Conservation (phyloP, 306 rosid species). For the Trifolium dubium region DNA sequence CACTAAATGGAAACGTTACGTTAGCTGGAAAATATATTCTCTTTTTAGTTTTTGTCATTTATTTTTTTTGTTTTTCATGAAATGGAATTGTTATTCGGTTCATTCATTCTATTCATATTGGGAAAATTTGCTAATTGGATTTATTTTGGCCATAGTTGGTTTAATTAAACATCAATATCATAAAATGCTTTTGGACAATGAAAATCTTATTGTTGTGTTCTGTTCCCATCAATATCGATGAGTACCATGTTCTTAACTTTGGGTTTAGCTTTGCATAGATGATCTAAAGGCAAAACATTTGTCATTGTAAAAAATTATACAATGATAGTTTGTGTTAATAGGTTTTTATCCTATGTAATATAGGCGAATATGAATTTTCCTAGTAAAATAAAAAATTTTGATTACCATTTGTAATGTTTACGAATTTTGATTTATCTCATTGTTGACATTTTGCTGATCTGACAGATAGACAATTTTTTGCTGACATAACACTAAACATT, state of each 20-base stretch:
- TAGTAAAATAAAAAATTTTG: no score
- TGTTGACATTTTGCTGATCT: no score
- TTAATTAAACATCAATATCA: slow-evolving; percentile 20
- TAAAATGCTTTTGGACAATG: not conserved
- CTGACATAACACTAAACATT: no score
- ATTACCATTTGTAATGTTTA: no score
- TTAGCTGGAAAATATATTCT: not conserved
- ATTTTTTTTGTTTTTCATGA: not conserved
- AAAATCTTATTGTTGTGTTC: slow-evolving; percentile 21
- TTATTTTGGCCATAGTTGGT: slow-evolving; percentile 22
- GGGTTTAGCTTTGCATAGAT: slow-evolving; percentile 17
- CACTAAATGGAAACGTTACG: not conserved
- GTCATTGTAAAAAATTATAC: not conserved
- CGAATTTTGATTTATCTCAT: no score
- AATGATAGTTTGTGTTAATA: no score
- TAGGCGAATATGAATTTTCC: no score
- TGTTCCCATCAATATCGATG: slow-evolving; percentile 21
- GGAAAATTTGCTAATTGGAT: not conserved
- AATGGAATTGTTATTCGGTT: not conserved
- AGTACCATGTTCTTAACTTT: slow-evolving; percentile 29
- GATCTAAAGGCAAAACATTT: slow-evolving; percentile 8
- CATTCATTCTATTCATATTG: not conserved
- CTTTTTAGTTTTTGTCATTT: not conserved
- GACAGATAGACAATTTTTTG: no score
- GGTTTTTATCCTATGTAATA: no score